phyloP scores from a whole-genome alignment of 441 rosid genomes.

The Geranium incanum region DNA sequence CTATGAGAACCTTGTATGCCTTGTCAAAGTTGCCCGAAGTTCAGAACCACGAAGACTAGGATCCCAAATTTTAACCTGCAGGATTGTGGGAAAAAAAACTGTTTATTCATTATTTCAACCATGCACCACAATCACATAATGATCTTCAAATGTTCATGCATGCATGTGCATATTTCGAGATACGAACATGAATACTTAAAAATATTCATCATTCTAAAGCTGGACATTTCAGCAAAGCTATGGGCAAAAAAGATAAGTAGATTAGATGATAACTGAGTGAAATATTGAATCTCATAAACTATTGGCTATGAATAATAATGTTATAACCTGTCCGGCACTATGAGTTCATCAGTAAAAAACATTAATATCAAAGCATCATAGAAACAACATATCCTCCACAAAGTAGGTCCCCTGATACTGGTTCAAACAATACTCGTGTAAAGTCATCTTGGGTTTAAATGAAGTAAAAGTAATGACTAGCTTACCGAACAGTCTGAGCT shows the following conservation, averaged over 20 bases:
- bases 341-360: neutral
- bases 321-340: constrained; percentile 3
- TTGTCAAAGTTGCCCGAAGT: constrained; percentile 87
- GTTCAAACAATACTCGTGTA: constrained; percentile 6
- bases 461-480: constrained; percentile 20
- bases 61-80: constrained; percentile 98
- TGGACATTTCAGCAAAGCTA: neutral
- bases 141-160: neutral
- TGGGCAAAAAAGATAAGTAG: neutral
- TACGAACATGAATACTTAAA: neutral
- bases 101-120: neutral
- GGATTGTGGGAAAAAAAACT: constrained; percentile 9
- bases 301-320: neutral
- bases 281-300: neutral
- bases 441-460: constrained; percentile 16
- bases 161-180: neutral
- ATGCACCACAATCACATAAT: neutral
- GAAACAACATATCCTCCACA: neutral
- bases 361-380: constrained; percentile 3
- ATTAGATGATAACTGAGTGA: neutral
- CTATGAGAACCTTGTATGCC: constrained; percentile 64
- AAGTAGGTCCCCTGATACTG: neutral
- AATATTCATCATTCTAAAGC: neutral
- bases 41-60: constrained; percentile 97
- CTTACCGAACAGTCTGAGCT: constrained; percentile 85